Conservation (phyloP, 2,329 filamentous ascomycete species). For the Akanthomyces lecanii region DNA sequence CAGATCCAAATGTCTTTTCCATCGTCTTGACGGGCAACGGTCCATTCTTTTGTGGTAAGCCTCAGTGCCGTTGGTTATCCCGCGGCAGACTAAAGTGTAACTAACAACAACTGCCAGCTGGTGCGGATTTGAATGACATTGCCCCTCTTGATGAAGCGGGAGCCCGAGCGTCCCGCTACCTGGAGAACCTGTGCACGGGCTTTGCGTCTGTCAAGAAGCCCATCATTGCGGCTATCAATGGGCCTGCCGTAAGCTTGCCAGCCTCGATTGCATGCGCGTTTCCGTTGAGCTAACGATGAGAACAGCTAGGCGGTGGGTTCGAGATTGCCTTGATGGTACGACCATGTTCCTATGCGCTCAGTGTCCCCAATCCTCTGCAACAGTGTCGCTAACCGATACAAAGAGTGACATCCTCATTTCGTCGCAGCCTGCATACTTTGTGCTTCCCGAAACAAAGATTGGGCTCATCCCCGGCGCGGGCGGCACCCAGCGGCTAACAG, state of each 20-base stretch:
- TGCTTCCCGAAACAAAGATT: conserved; percentile 26
- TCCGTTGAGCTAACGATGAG: not conserved
- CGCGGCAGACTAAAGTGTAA: not conserved
- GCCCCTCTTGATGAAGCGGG: conserved; percentile 29
- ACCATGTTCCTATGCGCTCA: conserved; percentile 18
- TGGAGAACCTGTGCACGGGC: conserved; percentile 29
- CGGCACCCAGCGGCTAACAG: conserved; percentile 25
- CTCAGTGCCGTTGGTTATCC: not conserved
- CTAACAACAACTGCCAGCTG: conserved; percentile 23
- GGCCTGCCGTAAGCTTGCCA: conserved; percentile 33
- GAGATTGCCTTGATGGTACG: conserved; percentile 37
- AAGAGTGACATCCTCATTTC: conserved; percentile 26
- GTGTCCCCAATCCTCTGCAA: not conserved
- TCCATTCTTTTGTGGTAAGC: conserved; percentile 31
- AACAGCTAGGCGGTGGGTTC: conserved; percentile 38
- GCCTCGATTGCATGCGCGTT: not conserved
- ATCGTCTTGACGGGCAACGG: conserved; percentile 32
- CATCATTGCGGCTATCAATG: conserved; percentile 38
- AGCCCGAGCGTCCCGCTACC: conserved; percentile 13
- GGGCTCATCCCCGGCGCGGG: conserved; percentile 26
- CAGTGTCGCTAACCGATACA: conserved; percentile 4
- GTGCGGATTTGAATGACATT: conserved; percentile 35
- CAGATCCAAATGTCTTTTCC: conserved; percentile 26
- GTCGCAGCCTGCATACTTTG: conserved; percentile 22
- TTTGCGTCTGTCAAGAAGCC: conserved; percentile 28